Base-by-base conservation (phyloP, 306 rosid species). In the Gillenia trifoliata region DNA sequence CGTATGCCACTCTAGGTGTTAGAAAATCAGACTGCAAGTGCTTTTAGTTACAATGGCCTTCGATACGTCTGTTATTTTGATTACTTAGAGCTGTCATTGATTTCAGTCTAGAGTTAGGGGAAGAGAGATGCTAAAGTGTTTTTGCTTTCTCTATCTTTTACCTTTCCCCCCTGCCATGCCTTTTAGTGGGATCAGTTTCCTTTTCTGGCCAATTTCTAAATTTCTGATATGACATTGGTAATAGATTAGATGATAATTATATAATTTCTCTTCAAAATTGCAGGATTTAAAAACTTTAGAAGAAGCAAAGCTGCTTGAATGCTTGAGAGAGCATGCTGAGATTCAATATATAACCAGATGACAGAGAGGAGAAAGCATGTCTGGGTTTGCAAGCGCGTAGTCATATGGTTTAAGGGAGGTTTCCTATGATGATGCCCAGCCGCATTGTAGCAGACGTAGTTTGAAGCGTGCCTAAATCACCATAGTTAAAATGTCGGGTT, bases 271-370 rank as follows among this genome's bases (percentile, higher is more conserved):
- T 34, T 40, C 22, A 55, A 78, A 65, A 77, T 17, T 83, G 73
- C 79, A 93, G 98, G 98, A 91, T 67, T 94, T 89, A 86, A 96
- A 93, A 78, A 91, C 91, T 81, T 85, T 93, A 56, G 98, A 91
- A 80, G 98, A 96, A 72, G 97, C 98, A 68, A 93, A 89, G 85
- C 97, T 93, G 79, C 97, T 93, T 76, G 97, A 93, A 84, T 93
- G 97, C 96, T 78, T 93, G 83, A 89, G 86, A 88, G 97, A 91
- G 74, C 86, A 88, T 57, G 87, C 96, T 49, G 96, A 85, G 63
- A 70, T 93, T 80, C 85, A 88, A 71, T 91, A 83, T 74, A 72
- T 88, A 71, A 91, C 89, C 33, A 80, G 71, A 77, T 91, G 80
- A 91, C 75, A 49, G 64, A 47, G 52, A 16, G 36, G 33, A 49